These are phyloP conservation scores for Pseudoscleropodium purum DNA, from an alignment of 225 moss, liverwort and hornwort species.

Conservation along the genomic window DNA sequence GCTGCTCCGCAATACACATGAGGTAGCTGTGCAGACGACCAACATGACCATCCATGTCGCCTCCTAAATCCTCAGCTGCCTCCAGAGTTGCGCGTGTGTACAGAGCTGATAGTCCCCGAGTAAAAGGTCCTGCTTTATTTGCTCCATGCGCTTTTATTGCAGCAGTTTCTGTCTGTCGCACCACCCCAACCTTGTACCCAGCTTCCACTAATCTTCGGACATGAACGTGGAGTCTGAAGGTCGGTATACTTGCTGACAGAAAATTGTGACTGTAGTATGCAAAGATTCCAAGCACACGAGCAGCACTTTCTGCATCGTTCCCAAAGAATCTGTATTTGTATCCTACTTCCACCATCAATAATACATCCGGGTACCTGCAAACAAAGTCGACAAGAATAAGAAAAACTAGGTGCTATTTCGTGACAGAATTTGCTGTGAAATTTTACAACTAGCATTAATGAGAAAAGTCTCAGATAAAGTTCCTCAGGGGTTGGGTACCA, in stretches of 20 bases:
- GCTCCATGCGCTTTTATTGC: constrained; percentile 91
- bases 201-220: constrained; percentile 94
- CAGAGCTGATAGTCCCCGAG: constrained; percentile 77
- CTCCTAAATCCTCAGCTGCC: constrained; percentile 87
- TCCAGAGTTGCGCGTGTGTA: constrained; percentile 89
- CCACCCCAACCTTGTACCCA: constrained; percentile 94
- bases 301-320: constrained; percentile 83
- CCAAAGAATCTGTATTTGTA: constrained; percentile 89
- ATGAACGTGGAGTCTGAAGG: constrained; percentile 90
- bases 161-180: constrained; percentile 95
- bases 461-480: neutral
- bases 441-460: neutral
- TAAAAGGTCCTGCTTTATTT: constrained; percentile 86
- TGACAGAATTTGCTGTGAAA: neutral
- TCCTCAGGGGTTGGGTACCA: neutral
- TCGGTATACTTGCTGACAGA: constrained; percentile 81
- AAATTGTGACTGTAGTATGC: constrained; percentile 86
- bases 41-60: constrained; percentile 34
- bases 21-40: constrained; percentile 76
- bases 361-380: constrained; percentile 67
- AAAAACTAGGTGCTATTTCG: neutral
- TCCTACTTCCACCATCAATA: constrained; percentile 92
- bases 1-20: constrained; percentile 82
- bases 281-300: constrained; percentile 67
- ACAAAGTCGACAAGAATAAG: neutral